Conservation (phyloP, 352 stramenopile genomes). For the Phytophthora boehmeriae region DNA sequence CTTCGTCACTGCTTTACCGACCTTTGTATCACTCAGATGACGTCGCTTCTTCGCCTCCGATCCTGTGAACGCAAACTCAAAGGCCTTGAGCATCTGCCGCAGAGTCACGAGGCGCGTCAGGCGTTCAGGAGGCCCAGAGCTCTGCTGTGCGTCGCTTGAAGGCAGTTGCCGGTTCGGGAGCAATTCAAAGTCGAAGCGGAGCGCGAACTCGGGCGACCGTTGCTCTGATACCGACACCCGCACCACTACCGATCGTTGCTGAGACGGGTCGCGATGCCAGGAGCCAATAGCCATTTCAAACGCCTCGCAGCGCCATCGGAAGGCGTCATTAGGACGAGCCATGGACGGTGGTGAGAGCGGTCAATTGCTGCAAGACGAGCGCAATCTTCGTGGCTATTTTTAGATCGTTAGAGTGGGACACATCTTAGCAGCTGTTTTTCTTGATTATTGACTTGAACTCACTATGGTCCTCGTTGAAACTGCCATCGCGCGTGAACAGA, state of each 20-base stretch:
- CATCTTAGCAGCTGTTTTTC: not conserved
- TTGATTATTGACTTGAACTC: not conserved
- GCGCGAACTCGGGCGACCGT: conserved; percentile 42
- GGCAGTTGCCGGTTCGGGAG: not conserved
- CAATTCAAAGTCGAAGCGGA: conserved; percentile 42
- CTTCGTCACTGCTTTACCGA: conserved; percentile 15
- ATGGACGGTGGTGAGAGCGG: not conserved
- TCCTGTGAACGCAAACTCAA: conserved; percentile 40
- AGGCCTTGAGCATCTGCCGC: conserved; percentile 47
- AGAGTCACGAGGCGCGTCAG: conserved; percentile 48
- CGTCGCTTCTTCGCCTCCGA: conserved; percentile 1
- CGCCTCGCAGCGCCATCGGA: conserved; percentile 25
- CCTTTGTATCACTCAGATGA: conserved; percentile 10
- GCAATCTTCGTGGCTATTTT: not conserved
- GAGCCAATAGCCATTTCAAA: conserved; percentile 33
- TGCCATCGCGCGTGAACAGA: not conserved
- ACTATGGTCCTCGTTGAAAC: not conserved
- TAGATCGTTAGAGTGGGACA: too few relatives aligned
- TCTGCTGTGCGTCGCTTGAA: conserved; percentile 6
- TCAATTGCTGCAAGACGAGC: not conserved
- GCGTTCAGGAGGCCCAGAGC: not conserved
- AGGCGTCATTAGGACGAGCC: not conserved
- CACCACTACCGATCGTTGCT: conserved; percentile 27
- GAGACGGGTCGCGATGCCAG: conserved; percentile 12
- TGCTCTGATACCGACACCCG: conserved; percentile 44